Evolutionary conservation across 2,329 filamentous ascomycete species (phyloP).

Genomic region (Ceratocystis cubensis): DNA sequence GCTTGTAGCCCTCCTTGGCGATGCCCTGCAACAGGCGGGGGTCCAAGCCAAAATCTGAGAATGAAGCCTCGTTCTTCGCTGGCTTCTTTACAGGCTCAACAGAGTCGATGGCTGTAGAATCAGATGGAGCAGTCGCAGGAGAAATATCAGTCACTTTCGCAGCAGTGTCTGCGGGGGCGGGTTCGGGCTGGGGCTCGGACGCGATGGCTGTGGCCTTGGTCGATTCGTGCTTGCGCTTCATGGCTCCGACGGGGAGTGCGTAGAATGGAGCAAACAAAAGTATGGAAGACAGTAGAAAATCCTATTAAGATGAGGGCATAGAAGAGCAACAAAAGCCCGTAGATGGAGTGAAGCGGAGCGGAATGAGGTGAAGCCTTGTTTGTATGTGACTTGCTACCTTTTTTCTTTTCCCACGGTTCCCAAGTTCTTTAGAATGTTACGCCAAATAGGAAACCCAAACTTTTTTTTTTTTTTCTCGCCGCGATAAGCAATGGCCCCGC

Average conservation of each 20-base stretch:
- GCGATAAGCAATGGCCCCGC: slow-evolving; percentile 22
- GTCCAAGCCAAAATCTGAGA: slow-evolving; percentile 69
- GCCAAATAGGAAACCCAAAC: slow-evolving; percentile 1
- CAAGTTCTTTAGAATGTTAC: not conserved
- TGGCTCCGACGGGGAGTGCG: slow-evolving; percentile 23
- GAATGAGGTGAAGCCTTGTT: not conserved
- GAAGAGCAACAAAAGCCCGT: not conserved
- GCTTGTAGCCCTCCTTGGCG: slow-evolving; percentile 68
- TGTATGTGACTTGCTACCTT: not conserved
- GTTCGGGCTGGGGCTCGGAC: not conserved
- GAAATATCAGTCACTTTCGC: slow-evolving; percentile 22
- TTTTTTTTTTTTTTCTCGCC: slow-evolving; percentile 17
- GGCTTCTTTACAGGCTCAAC: not conserved
- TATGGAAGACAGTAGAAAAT: slow-evolving; percentile 18
- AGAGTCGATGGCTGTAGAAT: not conserved
- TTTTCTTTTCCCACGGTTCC: not conserved
- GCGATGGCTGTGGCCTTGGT: slow-evolving; percentile 29
- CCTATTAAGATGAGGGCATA: slow-evolving; percentile 21
- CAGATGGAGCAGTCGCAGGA: slow-evolving; percentile 17
- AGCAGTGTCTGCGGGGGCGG: slow-evolving; percentile 22
- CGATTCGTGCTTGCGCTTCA: slow-evolving; percentile 52
- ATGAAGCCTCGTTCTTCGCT: slow-evolving; percentile 34
- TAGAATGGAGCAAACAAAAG: slow-evolving; percentile 11
- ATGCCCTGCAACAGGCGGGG: slow-evolving; percentile 75
- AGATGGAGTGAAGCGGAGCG: not conserved